Evolutionary conservation across 768 basidiomycete genomes (phyloP), one percentile per base, ranked within the genome.

Genomic region (Suillus ampliporus): DNA sequence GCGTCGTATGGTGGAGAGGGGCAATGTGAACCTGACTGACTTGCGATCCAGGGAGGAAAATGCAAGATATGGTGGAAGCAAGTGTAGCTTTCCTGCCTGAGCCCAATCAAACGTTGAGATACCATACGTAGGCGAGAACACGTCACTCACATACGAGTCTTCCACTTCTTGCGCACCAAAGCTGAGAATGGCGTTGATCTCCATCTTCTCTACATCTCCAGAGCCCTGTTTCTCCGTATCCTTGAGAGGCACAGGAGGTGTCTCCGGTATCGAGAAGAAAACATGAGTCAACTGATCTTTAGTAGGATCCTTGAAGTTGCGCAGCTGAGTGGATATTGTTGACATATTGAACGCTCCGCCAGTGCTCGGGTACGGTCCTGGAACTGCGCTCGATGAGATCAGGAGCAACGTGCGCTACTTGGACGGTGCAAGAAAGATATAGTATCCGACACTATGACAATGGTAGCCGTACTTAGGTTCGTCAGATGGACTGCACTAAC

Each of bases 41-140:
- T 95, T 95, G 71, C 90, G 87, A 76, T 99, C 97, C 28, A 97
- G 77, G 6, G 95, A 97, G 14, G 89, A 79, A 77, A 99, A 99
- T 21, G 92, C 87, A 10, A 99, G 83, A 77, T 91, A 99, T 0
- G 95, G 94, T 11, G 95, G 86, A 64, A 97, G 83, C 47, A 99
- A 83, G 72, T 95, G 84, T 46, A 99, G 80, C 74, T 94, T 93
- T 61, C 97, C 97, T 46, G 95, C 91, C 97, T 95, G 64, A n/a
- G 41, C 15, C 0, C 31, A 23, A 52, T 63, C 40, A n/a, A 31
- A 40, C 28, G 28, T 51, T 53, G 58, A 62, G 56, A 60, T 48
- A 28, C 21, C 40, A 44, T 14, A 47, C 14, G 44, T 46, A 59
- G 51, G 26, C 35, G n/a, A 54, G 61, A 44, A 21, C 31, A 43